Base-by-base conservation (phyloP, 176 grass and related monocot genomes). In the Zoysia pacifica region DNA sequence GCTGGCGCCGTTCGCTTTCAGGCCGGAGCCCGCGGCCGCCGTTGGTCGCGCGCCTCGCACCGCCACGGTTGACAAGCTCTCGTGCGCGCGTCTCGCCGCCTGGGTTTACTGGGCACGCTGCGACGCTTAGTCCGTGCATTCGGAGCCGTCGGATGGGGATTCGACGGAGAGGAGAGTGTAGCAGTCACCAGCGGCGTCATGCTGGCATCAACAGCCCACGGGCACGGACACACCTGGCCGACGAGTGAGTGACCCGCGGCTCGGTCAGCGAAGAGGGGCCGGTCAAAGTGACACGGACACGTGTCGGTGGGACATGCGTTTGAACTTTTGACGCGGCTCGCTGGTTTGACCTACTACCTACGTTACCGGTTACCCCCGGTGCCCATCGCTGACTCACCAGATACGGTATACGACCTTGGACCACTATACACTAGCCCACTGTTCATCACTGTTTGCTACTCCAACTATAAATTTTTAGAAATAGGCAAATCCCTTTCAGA, bases 361-460 rank as follows among this genome's bases (percentile, higher is more conserved):
- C 37, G 67, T 79, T 67, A 88, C 91, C 74, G 73, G 81, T 43
- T 76, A 49, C 78, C n/a, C 7, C 85, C 75, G 64, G 85, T 91
- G 77, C 55, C 75, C 83, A 77, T 83, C 67, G 82, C 85, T 90
- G 91, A 88, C 84, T 90, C 62, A 78, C 63, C 16, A 14, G 5
- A 14, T 62, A 52, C 41, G 4, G 4, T 43, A 48, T 60, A 20
- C 49, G 67, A 77, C 78, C 72, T 80, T 84, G 65, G 77, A 46
- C 59, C 50, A 35, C 49, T 47, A 28, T 28, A 28, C 28, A 46
- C 48, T 38, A 36, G 14, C 50, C 45, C 18, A 41, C 73, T 68
- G 52, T 46, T 47, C 12, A 51, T 5, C 19, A 42, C 69, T 74
- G 50, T 74, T 79, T 44, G 2, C 48, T 28, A 28, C 28, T 28